Percentiles rank a stretch among this genome's conserved stretches.
phyloP scores from a whole-genome alignment of 164 flowering plant genomes.

The Warburgia ugandensis region DNA sequence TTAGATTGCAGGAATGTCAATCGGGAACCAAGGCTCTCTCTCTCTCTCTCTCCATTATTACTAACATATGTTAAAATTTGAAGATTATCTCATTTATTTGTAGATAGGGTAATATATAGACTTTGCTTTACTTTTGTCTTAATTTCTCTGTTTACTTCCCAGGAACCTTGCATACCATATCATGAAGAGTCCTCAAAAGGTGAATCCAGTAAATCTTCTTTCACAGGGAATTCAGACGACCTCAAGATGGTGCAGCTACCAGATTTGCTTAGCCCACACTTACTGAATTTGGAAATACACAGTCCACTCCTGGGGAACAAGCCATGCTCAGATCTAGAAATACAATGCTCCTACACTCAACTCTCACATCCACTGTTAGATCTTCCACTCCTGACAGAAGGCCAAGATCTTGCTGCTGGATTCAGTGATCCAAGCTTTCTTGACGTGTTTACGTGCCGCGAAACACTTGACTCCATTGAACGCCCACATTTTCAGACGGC shows the following conservation, averaged over 20 bases:
- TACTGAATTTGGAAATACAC: slow-evolving; percentile 13
- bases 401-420: too few relatives aligned
- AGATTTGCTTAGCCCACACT: slow-evolving; percentile 21
- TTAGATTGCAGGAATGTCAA: too few relatives aligned
- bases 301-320: slow-evolving; percentile 13
- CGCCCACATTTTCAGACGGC: too few relatives aligned
- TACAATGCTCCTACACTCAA: not conserved
- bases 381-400: too few relatives aligned
- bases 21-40: not conserved
- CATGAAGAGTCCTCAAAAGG: slow-evolving; percentile 27
- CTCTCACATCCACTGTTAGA: too few relatives aligned
- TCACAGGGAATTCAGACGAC: slow-evolving; percentile 19
- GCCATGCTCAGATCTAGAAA: not conserved
- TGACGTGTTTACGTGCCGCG: too few relatives aligned
- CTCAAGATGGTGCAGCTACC: slow-evolving; percentile 36
- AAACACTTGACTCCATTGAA: too few relatives aligned
- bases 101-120: not conserved
- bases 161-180: slow-evolving; percentile 33
- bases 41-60: not conserved
- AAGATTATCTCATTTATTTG: too few relatives aligned
- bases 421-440: too few relatives aligned
- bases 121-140: not conserved
- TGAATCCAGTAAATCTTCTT: slow-evolving; percentile 21
- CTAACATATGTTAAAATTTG: not conserved
- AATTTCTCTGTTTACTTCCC: not conserved